Percentiles rank a stretch among this genome's conserved stretches.
Conservation (phyloP, 1,284 basidiomycete genomes). For the Melampsora larici-populina region DNA sequence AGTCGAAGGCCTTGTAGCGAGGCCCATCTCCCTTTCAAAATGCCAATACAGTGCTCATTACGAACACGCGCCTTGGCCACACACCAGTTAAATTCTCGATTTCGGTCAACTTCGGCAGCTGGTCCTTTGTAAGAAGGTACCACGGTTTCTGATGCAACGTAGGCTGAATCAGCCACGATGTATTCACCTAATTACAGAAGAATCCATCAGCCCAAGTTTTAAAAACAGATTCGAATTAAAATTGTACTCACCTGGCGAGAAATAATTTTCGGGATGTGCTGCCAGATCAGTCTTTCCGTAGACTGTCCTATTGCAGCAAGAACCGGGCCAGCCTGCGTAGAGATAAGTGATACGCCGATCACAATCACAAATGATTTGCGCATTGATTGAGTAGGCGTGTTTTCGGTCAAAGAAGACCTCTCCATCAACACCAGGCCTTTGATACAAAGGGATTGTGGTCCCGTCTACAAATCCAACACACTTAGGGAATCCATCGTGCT, state of each 20-base stretch:
- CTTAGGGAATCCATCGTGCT: not conserved
- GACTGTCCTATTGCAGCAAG: not conserved
- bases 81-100: constrained; percentile 22
- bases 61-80: not conserved
- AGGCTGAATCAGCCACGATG: too few relatives aligned
- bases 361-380: constrained; percentile 15
- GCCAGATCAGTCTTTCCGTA: not conserved
- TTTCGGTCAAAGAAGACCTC: constrained; percentile 15
- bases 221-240: not conserved
- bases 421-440: constrained; percentile 10
- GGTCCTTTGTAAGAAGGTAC: constrained; percentile 19
- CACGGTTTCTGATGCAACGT: not conserved
- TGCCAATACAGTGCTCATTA: constrained; percentile 17
- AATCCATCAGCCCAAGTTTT: not conserved
- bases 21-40: constrained; percentile 26
- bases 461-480: too few relatives aligned
- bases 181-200: too few relatives aligned
- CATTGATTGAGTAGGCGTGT: constrained; percentile 13
- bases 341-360: too few relatives aligned
- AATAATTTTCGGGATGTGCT: not conserved
- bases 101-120: not conserved
- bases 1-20: not conserved
- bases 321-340: too few relatives aligned
- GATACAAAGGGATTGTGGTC: not conserved
- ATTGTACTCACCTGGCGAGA: not conserved